phyloP scores from a whole-genome alignment of 1,139 yeast genomes.

The Pichia sp. region DNA sequence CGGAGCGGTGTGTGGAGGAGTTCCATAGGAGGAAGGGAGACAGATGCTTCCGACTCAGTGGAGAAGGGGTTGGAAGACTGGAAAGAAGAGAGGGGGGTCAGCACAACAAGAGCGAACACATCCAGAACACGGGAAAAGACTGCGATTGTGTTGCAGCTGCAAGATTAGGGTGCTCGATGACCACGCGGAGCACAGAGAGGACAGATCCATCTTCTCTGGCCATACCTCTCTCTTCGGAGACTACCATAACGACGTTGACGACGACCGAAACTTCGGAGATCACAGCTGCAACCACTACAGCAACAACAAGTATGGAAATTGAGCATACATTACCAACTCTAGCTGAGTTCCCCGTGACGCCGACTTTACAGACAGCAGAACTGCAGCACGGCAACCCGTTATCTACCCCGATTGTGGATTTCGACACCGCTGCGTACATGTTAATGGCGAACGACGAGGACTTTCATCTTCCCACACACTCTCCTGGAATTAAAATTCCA shows the following conservation, averaged over 20 bases:
- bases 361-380: conserved; percentile 9
- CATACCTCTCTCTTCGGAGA: neutral
- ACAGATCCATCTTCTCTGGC: neutral
- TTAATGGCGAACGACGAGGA: conserved; percentile 10
- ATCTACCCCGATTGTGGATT: conserved; percentile 6
- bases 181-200: neutral
- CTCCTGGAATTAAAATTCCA: neutral
- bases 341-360: conserved; percentile 9
- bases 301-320: neutral
- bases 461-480: neutral
- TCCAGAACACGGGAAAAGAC: no score
- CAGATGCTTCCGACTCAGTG: neutral
- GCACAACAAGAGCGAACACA: no score
- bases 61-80: neutral
- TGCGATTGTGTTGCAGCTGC: neutral
- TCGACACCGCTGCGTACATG: conserved; percentile 17
- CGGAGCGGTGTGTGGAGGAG: neutral
- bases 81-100: neutral
- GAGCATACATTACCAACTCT: neutral
- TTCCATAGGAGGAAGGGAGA: no score
- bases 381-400: neutral
- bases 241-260: neutral
- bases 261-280: neutral
- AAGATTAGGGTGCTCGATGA: neutral
- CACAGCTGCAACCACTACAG: neutral